Percentiles rank a stretch among this genome's conserved stretches.
Evolutionary conservation across 2,329 filamentous ascomycete species (phyloP).

Genomic region (Trichoderma arundinaceum): DNA sequence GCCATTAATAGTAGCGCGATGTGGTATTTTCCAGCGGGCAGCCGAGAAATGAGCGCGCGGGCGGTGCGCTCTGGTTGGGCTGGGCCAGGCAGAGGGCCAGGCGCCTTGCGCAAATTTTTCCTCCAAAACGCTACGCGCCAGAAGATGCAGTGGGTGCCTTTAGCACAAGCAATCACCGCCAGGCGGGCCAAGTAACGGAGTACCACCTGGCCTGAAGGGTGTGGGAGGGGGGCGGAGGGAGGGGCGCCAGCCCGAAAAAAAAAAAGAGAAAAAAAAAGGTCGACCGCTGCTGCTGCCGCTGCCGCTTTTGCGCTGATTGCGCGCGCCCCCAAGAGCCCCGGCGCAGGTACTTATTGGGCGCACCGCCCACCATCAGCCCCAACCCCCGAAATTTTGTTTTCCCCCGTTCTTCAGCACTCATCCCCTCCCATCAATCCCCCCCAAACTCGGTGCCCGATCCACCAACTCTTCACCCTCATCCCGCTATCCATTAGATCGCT

Average conservation of each 20-base stretch:
- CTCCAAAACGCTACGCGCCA: constrained; percentile 12
- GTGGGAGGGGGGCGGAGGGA: constrained; percentile 33
- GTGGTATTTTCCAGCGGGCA: constrained; percentile 1
- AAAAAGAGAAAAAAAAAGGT: constrained; percentile 19
- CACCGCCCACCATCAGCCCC: constrained; percentile 44
- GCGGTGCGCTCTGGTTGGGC: neutral
- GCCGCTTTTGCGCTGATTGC: constrained; percentile 44
- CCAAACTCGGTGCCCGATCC: constrained; percentile 33
- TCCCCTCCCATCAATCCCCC: constrained; percentile 39
- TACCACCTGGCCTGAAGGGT: constrained; percentile 22
- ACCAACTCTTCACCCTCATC: constrained; percentile 34
- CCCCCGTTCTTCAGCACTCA: constrained; percentile 42
- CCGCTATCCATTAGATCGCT: constrained; percentile 29
- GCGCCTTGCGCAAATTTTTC: constrained; percentile 25
- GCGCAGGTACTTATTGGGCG: constrained; percentile 46
- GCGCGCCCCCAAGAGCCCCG: constrained; percentile 36
- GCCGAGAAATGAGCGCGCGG: neutral
- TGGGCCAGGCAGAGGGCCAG: constrained; percentile 3
- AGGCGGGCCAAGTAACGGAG: constrained; percentile 13
- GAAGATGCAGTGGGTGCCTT: constrained; percentile 27
- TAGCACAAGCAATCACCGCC: constrained; percentile 24
- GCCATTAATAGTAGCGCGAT: constrained; percentile 9
- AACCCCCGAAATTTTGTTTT: constrained; percentile 41
- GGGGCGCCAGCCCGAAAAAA: constrained; percentile 29
- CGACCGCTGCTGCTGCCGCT: constrained; percentile 36